Evolutionary conservation across 1,139 yeast species (phyloP).

Genomic region (Suhomyces panamericanus): DNA sequence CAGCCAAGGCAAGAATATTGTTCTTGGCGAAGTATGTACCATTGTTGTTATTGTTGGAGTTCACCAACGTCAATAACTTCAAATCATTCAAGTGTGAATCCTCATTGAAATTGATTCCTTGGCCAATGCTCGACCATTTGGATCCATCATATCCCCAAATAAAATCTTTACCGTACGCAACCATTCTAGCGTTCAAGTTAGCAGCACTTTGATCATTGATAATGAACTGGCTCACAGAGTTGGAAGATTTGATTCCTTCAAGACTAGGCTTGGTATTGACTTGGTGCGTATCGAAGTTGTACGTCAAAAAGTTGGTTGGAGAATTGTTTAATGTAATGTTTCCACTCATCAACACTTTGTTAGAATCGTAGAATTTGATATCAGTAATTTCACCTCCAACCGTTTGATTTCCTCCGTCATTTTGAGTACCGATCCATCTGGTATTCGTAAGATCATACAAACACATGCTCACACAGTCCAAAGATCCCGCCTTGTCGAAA

Average conservation of each 20-base stretch:
- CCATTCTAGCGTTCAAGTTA: constrained; percentile 48
- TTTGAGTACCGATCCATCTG: constrained; percentile 55
- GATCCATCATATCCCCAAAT: constrained; percentile 53
- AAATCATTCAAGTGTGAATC: constrained; percentile 40
- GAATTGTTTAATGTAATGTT: constrained; percentile 46
- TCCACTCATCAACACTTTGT: constrained; percentile 64
- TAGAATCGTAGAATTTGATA: constrained; percentile 51
- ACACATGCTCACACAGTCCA: constrained; percentile 65
- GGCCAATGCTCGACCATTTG: constrained; percentile 44
- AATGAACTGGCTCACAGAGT: constrained; percentile 48
- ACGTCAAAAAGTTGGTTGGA: constrained; percentile 46
- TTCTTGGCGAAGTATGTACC: constrained; percentile 41
- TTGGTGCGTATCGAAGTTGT: constrained; percentile 45
- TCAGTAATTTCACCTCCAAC: constrained; percentile 57
- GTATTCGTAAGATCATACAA: constrained; percentile 58
- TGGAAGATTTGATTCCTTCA: constrained; percentile 33
- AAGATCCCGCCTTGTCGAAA: constrained; percentile 60
- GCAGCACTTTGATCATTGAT: constrained; percentile 44
- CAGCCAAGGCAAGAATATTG: constrained; percentile 60
- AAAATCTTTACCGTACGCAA: constrained; percentile 55
- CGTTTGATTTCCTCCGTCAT: constrained; percentile 30
- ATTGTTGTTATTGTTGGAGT: constrained; percentile 26
- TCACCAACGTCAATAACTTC: constrained; percentile 38
- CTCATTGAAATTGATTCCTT: constrained; percentile 32
- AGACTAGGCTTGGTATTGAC: constrained; percentile 25